Conservation (phyloP, 352 stramenopile species). For the Globisporangium alternatum region DNA sequence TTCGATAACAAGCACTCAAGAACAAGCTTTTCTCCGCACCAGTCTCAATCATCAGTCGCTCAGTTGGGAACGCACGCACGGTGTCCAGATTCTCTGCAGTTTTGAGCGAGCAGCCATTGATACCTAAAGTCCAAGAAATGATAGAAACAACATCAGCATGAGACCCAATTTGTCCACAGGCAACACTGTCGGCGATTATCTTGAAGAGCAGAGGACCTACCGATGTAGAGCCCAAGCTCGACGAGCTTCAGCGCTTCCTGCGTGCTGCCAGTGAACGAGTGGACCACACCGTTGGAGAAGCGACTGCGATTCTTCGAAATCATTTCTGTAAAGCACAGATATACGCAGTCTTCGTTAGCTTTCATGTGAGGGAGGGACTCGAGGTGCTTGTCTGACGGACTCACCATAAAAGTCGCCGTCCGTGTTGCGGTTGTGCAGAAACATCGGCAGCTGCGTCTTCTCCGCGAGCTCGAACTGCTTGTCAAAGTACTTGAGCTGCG, state of each 20-base stretch:
- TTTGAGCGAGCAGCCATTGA: constrained; percentile 97
- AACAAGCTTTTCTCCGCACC: constrained; percentile 26
- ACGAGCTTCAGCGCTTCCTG: constrained; percentile 92
- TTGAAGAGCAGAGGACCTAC: constrained; percentile 24
- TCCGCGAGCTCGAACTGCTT: constrained; percentile 91
- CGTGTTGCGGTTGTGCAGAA: constrained; percentile 97
- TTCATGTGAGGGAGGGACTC: neutral
- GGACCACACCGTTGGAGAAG: constrained; percentile 91
- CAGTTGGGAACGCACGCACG: constrained; percentile 88
- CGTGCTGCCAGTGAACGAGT: constrained; percentile 94
- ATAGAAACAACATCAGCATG: neutral
- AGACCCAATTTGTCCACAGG: neutral
- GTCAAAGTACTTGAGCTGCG: constrained; percentile 92
- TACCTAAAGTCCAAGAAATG: constrained; percentile 27
- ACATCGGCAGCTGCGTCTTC: constrained; percentile 87
- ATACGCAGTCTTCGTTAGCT: neutral
- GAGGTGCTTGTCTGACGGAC: neutral
- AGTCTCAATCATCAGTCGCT: constrained; percentile 94
- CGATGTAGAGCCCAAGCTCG: constrained; percentile 94
- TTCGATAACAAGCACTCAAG: neutral
- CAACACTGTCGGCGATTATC: neutral
- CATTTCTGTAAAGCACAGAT: constrained; percentile 35
- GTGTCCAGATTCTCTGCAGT: constrained; percentile 93
- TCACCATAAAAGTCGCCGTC: constrained; percentile 90
- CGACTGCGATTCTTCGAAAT: constrained; percentile 61